Conservation (phyloP, 2,329 filamentous ascomycete species). For the Pleomassaria siparia region DNA sequence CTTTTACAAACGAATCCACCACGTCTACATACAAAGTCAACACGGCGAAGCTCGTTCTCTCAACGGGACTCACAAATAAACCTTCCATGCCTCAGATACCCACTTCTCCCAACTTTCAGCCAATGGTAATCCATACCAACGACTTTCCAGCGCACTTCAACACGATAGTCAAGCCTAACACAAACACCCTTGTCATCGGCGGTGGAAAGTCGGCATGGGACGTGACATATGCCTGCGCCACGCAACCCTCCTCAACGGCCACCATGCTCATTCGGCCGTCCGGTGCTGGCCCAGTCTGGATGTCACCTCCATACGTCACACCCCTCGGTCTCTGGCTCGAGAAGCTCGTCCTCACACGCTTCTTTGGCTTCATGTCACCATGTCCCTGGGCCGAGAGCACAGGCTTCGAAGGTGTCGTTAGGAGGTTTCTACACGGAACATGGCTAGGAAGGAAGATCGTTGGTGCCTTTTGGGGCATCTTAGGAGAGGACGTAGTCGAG, state of each 20-base stretch:
- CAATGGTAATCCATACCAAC: conserved; percentile 60
- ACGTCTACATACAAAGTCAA: conserved; percentile 26
- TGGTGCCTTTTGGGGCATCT: conserved; percentile 57
- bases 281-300: conserved; percentile 63
- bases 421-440: conserved; percentile 61
- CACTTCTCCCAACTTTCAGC: conserved; percentile 53
- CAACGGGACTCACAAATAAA: conserved; percentile 62
- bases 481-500: conserved; percentile 56
- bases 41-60: conserved; percentile 58
- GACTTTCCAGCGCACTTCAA: conserved; percentile 50
- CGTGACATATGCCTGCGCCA: conserved; percentile 60
- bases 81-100: conserved; percentile 57
- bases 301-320: conserved; percentile 64
- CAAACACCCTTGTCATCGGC: conserved; percentile 56
- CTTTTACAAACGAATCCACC: conserved; percentile 15
- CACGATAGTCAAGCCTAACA: conserved; percentile 40
- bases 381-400: conserved; percentile 70
- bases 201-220: conserved; percentile 66
- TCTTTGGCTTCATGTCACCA: conserved; percentile 73
- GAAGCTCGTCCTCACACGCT: conserved; percentile 65
- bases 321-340: conserved; percentile 69
- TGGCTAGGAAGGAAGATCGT: conserved; percentile 58
- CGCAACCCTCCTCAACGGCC: conserved; percentile 47
- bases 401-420: conserved; percentile 56
- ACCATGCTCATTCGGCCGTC: conserved; percentile 60